Evolutionary conservation across 805 yeast genomes (phyloP), one percentile per base, ranked within the genome.

Genomic region (Millerago galiae): DNA sequence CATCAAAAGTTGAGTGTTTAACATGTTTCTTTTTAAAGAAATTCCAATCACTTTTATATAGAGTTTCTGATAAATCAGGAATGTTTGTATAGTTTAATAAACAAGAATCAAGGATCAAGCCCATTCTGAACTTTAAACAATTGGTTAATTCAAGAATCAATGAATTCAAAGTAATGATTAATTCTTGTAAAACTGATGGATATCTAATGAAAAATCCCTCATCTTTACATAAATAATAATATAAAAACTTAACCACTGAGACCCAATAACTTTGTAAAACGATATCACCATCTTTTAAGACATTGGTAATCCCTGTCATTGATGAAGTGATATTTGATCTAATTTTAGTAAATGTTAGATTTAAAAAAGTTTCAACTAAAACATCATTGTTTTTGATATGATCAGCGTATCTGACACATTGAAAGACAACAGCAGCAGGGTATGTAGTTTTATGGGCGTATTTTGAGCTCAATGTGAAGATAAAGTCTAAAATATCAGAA

Each of bases 231-330:
- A 91, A 57, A 61, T 87, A 91, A 60, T 83, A 91, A 54, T 83
- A 81, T 39, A 91, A 64, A 50, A 85, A 80, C 45, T 85, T 84
- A 35, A 84, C 59, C 21, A 84, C 82, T 5, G 95, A 80, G 30
- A 93, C 73, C 98, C 98, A 93, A 59, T 88, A 91, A 39, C 95
- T 82, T 47, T 82, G 72, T 33, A 72, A 57, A 14, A 84, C 84
- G 42, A 83, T 80, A 55, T 84, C 91, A 27, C 81, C 83, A 28
- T 56, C 58, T 38, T 59, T 56, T 47, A 61, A 61, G 34, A 51
- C 56, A 66, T 67, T 64, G 34, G 71, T 66, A 10, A 75, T 77
- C 1, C 85, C 86, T 14, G 83, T 72, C 48, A 73, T 76, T 1
- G 85, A 75, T 1, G 84, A 74, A 40, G 77, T 70, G 2, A 83